phyloP scores from a whole-genome alignment of 164 flowering plant genomes.

The Tetracentron sinense region DNA sequence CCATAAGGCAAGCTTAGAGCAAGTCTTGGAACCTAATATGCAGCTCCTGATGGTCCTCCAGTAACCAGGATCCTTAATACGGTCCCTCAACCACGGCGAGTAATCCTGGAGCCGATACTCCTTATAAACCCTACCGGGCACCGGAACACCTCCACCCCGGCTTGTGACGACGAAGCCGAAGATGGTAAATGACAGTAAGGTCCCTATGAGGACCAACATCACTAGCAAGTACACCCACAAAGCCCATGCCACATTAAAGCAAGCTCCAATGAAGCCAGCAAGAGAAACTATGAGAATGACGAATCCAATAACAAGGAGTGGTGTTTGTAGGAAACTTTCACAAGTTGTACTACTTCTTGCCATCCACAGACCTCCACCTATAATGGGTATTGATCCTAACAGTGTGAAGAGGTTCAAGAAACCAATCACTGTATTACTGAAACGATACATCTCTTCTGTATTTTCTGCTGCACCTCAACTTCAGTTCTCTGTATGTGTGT shows the following conservation, averaged over 20 bases:
- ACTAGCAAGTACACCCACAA: slow-evolving; percentile 73
- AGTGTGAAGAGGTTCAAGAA: slow-evolving; percentile 86
- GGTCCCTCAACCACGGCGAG: slow-evolving; percentile 67
- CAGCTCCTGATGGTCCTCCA: slow-evolving; percentile 78
- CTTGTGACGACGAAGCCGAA: slow-evolving; percentile 81
- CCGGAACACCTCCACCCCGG: slow-evolving; percentile 68
- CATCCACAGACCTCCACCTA: slow-evolving; percentile 89
- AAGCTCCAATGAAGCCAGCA: slow-evolving; percentile 91
- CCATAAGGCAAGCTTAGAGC: slow-evolving; percentile 63
- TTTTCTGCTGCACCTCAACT: background rate
- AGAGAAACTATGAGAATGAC: slow-evolving; percentile 69
- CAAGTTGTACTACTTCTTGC: slow-evolving; percentile 78
- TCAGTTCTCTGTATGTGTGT: no score
- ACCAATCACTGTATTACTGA: slow-evolving; percentile 89
- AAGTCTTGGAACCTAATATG: slow-evolving; percentile 70
- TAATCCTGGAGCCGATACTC: slow-evolving; percentile 68
- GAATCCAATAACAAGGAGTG: slow-evolving; percentile 75
- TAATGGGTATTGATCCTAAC: slow-evolving; percentile 85
- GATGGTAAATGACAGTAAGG: slow-evolving; percentile 54
- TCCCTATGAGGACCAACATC: slow-evolving; percentile 66
- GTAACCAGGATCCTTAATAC: slow-evolving; percentile 46
- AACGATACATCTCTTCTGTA: slow-evolving; percentile 48
- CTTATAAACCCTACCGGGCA: slow-evolving; percentile 57
- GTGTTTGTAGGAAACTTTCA: slow-evolving; percentile 79
- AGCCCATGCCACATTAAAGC: slow-evolving; percentile 85